Evolutionary conservation across 2,329 filamentous ascomycete genomes (phyloP).

Genomic region (Cryphonectria carpinicola): DNA sequence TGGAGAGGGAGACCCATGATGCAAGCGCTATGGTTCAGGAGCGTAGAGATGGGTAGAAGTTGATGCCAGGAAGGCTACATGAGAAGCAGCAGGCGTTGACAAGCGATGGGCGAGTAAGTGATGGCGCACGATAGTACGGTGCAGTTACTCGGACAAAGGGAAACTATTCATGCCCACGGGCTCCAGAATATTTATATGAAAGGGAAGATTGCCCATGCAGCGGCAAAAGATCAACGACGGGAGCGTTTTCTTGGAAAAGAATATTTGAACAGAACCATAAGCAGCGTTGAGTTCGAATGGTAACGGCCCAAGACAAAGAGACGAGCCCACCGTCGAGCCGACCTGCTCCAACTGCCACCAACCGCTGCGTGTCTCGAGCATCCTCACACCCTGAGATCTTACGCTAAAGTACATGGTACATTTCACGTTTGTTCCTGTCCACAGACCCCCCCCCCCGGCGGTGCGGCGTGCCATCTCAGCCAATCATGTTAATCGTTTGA

Average conservation of each 20-base stretch:
- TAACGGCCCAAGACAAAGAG: too few relatives aligned
- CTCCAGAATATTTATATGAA: background rate
- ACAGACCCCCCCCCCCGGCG: background rate
- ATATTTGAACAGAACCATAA: too few relatives aligned
- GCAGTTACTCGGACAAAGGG: background rate
- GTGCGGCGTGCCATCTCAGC: background rate
- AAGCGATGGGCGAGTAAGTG: background rate
- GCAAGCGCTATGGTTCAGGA: background rate
- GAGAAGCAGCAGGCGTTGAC: background rate
- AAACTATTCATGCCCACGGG: background rate
- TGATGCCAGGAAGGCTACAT: background rate
- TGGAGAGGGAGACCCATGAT: conserved; percentile 9
- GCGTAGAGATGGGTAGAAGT: background rate
- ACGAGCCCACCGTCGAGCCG: too few relatives aligned
- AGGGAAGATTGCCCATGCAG: too few relatives aligned
- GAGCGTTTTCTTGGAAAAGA: too few relatives aligned
- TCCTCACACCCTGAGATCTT: too few relatives aligned
- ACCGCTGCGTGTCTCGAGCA: too few relatives aligned
- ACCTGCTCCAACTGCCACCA: too few relatives aligned
- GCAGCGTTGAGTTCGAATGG: too few relatives aligned
- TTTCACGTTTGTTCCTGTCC: background rate
- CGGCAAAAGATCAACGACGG: too few relatives aligned
- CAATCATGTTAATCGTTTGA: background rate
- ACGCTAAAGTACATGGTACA: too few relatives aligned
- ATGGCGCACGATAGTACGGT: background rate